Evolutionary conservation across 2,329 filamentous ascomycete species (phyloP).

Genomic region (Fusarium xyrophilum): DNA sequence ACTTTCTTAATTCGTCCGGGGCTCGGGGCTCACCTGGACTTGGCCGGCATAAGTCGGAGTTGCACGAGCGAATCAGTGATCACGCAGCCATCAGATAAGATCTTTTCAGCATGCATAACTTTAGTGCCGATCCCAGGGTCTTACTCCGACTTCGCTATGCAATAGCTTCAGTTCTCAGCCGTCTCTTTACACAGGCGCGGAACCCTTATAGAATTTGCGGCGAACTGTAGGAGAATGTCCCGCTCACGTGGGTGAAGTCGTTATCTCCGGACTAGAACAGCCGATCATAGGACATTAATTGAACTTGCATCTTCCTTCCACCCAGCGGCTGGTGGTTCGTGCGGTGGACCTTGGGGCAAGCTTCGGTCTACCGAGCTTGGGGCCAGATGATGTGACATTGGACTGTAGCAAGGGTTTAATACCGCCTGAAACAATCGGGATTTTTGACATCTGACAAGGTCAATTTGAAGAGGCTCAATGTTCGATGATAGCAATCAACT

Average conservation of each 20-base stretch:
- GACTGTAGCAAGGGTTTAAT: not conserved
- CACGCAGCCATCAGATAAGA: constrained; percentile 22
- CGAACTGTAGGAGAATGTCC: not conserved
- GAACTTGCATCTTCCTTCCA: not conserved
- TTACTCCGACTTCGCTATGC: constrained; percentile 37
- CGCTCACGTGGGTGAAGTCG: constrained; percentile 6
- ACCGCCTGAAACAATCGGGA: not conserved
- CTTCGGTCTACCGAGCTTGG: constrained; percentile 1
- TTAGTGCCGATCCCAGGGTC: constrained; percentile 18
- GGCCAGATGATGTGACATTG: constrained; percentile 14
- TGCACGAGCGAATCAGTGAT: constrained; percentile 25
- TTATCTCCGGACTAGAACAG: constrained; percentile 14
- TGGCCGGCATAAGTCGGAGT: constrained; percentile 35
- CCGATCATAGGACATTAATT: constrained; percentile 30
- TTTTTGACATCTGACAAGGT: not conserved
- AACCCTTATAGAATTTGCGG: not conserved
- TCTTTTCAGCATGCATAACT: constrained; percentile 13
- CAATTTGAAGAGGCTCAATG: not conserved
- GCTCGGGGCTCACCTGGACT: constrained; percentile 18
- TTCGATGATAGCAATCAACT: not conserved
- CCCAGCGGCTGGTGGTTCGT: constrained; percentile 2
- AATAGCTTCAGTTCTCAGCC: constrained; percentile 19
- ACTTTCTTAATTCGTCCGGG: constrained; percentile 7
- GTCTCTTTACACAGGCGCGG: not conserved
- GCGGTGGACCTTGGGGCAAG: not conserved